A percentile compares a stretch with the other conserved stretches of the same genome.
phyloP scores from a whole-genome alignment of 331 rosid species.

The Malus hybrid region DNA sequence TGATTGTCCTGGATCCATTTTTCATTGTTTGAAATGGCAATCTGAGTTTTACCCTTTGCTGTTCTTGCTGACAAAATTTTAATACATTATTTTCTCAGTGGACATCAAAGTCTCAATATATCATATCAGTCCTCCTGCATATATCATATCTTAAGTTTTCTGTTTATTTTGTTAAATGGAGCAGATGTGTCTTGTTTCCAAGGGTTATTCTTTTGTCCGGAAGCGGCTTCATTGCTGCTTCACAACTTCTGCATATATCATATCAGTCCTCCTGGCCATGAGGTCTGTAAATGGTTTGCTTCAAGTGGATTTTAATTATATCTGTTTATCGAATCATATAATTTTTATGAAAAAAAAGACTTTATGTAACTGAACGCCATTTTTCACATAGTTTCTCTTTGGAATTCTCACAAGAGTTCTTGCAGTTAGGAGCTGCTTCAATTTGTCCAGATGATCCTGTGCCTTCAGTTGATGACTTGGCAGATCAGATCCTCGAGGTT shows the following conservation, averaged over 20 bases:
- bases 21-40: background rate
- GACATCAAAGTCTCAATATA: background rate
- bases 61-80: background rate
- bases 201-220: constrained; percentile 89
- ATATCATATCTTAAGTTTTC: background rate
- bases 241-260: constrained; percentile 96
- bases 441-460: constrained; percentile 53
- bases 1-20: background rate
- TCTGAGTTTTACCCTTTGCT: background rate
- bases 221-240: constrained; percentile 86
- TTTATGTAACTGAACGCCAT: constrained; percentile 17
- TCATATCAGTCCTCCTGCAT: too few relatives aligned
- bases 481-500: constrained; percentile 80
- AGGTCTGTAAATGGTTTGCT: constrained; percentile 54
- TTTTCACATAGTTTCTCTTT: constrained; percentile 54
- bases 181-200: constrained; percentile 92
- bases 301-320: constrained; percentile 7
- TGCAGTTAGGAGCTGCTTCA: constrained; percentile 94
- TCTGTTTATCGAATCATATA: background rate
- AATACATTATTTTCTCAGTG: background rate
- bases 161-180: constrained; percentile 9
- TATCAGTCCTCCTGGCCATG: constrained; percentile 92
- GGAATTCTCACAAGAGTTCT: constrained; percentile 73
- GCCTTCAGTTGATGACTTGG: constrained; percentile 76
- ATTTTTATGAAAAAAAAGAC: background rate